Base-by-base conservation (phyloP, 768 basidiomycete species). In the Pleurotus tuber-regium region DNA sequence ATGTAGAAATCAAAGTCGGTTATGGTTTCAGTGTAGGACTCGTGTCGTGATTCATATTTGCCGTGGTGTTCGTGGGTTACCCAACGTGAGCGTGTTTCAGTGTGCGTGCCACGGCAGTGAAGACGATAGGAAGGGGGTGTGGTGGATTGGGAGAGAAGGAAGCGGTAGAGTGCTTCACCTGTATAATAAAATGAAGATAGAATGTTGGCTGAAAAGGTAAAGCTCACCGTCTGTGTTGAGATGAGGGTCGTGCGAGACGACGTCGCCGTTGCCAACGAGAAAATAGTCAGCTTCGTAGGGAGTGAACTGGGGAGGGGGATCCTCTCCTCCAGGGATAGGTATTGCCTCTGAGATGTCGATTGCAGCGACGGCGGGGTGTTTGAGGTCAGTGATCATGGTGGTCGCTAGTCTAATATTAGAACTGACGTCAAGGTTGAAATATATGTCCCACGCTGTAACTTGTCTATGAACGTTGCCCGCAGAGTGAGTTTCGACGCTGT, bases 161-260 rank as follows among this genome's bases (percentile, higher is more conserved):
- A 92, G 51, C 86, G 80, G 63, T 87, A 89, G 24, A 90, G 74
- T 0, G 84, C 83, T 59, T 86, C 85, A n/a, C n/a, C n/a, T n/a
- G n/a, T n/a, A n/a, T n/a, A n/a, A n/a, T n/a, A n/a, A n/a, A n/a
- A n/a, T n/a, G n/a, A n/a, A n/a, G n/a, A n/a, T n/a, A n/a, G n/a
- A n/a, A n/a, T n/a, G n/a, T n/a, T n/a, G n/a, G n/a, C n/a, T n/a
- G n/a, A n/a, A n/a, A n/a, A n/a, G n/a, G n/a, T n/a, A n/a, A n/a
- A n/a, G n/a, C n/a, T n/a, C n/a, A 36, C 85, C 85, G 58, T 88
- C 86, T 42, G 75, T 65, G 53, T 88, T 88, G 41, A 88, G 64
- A 61, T 87, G 85, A 5, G 63, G 68, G 58, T 90, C 89, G 63
- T 89, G 87, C 11, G 87, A 86, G 50, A 89, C 66, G 54, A 87